These are phyloP conservation scores for Alternaria atra DNA, from an alignment of 2,329 filamentous ascomycete genomes.

Conservation along the genomic window DNA sequence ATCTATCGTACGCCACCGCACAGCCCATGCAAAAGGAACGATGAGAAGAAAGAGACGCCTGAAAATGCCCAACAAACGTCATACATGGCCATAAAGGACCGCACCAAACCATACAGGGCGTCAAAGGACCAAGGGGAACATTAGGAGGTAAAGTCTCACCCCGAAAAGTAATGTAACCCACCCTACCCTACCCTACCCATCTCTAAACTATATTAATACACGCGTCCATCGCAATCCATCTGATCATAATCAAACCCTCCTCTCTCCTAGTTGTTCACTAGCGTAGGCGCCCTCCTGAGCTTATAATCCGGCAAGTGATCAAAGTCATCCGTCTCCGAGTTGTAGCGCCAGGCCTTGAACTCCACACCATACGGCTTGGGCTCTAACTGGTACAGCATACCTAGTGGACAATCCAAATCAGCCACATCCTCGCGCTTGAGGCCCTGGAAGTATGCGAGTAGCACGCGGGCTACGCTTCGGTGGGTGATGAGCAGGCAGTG, in stretches of 20 bases:
- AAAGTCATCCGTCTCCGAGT: slow-evolving; percentile 80
- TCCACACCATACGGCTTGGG: slow-evolving; percentile 98
- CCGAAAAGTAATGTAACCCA: not conserved
- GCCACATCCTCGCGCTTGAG: slow-evolving; percentile 90
- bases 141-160: not conserved
- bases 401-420: slow-evolving; percentile 90
- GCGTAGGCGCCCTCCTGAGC: slow-evolving; percentile 65
- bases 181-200: not conserved
- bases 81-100: not conserved
- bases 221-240: not conserved
- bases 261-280: slow-evolving; percentile 25
- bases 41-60: slow-evolving; percentile 3
- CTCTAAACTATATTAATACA: slow-evolving; percentile 14
- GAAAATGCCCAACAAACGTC: slow-evolving; percentile 14
- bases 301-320: slow-evolving; percentile 86
- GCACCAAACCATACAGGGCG: not conserved
- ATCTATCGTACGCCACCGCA: not conserved
- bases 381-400: slow-evolving; percentile 93
- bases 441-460: slow-evolving; percentile 97
- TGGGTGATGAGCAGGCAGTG: slow-evolving; percentile 93
- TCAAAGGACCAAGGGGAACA: not conserved
- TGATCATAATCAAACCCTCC: not conserved
- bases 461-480: slow-evolving; percentile 87
- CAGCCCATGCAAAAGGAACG: not conserved
- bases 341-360: slow-evolving; percentile 94